These are phyloP conservation scores for Novymonas esmeraldas DNA, from an alignment of 208 protist species.

Conservation along the genomic window DNA sequence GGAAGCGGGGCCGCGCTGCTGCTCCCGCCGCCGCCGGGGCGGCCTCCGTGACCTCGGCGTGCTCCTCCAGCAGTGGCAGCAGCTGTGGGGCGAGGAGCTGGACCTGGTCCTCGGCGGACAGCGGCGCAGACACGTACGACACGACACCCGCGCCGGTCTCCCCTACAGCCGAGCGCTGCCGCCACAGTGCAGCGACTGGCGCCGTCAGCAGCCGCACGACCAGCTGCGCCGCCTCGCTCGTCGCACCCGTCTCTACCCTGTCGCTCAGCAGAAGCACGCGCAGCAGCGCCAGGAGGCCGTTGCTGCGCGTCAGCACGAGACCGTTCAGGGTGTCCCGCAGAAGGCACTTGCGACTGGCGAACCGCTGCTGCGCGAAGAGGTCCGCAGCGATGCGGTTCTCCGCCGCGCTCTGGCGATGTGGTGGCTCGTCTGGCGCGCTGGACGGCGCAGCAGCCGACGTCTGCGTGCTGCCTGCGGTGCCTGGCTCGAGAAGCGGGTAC, in stretches of 20 bases:
- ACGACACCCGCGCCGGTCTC: not conserved
- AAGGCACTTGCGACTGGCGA: slow-evolving; percentile 36
- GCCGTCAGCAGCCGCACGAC: slow-evolving; percentile 52
- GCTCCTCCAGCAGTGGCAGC: slow-evolving; percentile 42
- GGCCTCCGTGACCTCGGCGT: slow-evolving; percentile 15
- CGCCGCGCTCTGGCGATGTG: not conserved
- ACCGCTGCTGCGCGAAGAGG: slow-evolving; percentile 41
- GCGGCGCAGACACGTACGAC: not conserved
- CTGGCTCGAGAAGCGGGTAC: slow-evolving; percentile 67
- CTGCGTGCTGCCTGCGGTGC: not conserved
- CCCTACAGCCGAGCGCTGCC: not conserved
- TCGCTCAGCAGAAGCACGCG: slow-evolving; percentile 72
- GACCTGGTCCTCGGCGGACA: slow-evolving; percentile 45
- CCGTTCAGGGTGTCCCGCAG: slow-evolving; percentile 55
- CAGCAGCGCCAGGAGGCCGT: slow-evolving; percentile 56
- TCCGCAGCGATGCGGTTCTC: slow-evolving; percentile 55
- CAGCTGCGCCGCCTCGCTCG: slow-evolving; percentile 53
- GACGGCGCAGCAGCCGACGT: not conserved
- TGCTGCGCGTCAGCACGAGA: slow-evolving; percentile 37
- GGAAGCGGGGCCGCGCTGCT: slow-evolving; percentile 11
- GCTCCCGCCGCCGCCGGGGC: not conserved
- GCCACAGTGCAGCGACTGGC: slow-evolving; percentile 3
- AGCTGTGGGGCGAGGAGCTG: slow-evolving; percentile 44
- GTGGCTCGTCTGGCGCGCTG: no score
- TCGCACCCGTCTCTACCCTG: slow-evolving; percentile 40